Percentiles rank a stretch among this genome's conserved stretches.
These are phyloP conservation scores for Zasmidium angulare DNA, from an alignment of 2,329 filamentous ascomycete species.

Conservation along the genomic window DNA sequence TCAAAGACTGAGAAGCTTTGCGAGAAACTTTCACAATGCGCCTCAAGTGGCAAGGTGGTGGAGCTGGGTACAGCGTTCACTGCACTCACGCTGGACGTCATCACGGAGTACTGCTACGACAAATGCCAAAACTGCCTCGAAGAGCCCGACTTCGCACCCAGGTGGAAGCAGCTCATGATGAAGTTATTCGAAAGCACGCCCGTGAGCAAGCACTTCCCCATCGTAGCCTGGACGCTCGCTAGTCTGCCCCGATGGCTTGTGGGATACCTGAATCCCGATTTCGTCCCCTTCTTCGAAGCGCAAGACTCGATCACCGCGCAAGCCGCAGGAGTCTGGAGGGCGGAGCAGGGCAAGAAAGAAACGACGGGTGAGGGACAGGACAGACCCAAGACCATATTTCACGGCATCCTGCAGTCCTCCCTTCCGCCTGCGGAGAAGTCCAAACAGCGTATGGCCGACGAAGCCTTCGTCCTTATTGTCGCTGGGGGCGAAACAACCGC, in stretches of 20 bases:
- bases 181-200: conserved; percentile 4
- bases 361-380: neutral
- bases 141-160: conserved; percentile 2
- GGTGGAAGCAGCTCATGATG: conserved; percentile 9
- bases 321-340: neutral
- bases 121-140: conserved; percentile 5
- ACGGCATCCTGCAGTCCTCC: conserved; percentile 8
- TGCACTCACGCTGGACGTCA: conserved; percentile 10
- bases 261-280: conserved; percentile 1
- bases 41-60: neutral
- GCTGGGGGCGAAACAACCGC: conserved; percentile 16
- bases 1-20: conserved; percentile 6
- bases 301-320: neutral
- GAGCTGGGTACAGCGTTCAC: conserved; percentile 10
- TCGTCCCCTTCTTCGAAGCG: conserved; percentile 7
- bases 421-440: conserved; percentile 7
- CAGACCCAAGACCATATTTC: conserved; percentile 11
- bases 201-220: conserved; percentile 7
- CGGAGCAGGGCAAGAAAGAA: neutral
- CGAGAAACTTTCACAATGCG: neutral
- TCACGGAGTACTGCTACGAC: conserved; percentile 9
- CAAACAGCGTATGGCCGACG: conserved; percentile 6
- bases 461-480: conserved; percentile 12
- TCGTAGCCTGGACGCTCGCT: conserved; percentile 3
- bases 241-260: neutral